These are phyloP conservation scores for Penicillium decumbens DNA, from an alignment of 2,329 filamentous ascomycete genomes.

Conservation along the genomic window DNA sequence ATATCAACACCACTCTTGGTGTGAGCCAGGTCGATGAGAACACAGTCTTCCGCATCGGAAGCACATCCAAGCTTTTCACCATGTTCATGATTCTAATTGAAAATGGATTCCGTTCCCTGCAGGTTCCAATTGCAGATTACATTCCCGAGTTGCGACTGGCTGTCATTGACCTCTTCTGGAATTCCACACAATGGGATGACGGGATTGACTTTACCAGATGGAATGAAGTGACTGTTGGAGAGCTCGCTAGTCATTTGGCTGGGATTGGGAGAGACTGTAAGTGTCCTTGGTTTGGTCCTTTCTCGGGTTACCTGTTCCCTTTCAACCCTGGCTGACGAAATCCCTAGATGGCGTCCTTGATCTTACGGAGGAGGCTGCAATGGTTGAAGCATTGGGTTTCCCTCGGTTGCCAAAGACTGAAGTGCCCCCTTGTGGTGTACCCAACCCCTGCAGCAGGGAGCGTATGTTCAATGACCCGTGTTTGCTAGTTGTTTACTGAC, in stretches of 20 bases:
- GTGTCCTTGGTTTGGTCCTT: constrained; percentile 5
- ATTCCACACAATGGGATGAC: constrained; percentile 6
- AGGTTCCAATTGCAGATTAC: constrained; percentile 23
- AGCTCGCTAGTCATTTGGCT: constrained; percentile 36
- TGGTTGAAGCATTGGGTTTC: constrained; percentile 10
- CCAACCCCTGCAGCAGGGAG: constrained; percentile 5
- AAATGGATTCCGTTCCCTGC: constrained; percentile 16
- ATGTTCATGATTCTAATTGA: constrained; percentile 35
- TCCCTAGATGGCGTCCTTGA: constrained; percentile 12
- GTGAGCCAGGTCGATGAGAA: constrained; percentile 34
- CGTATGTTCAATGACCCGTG: constrained; percentile 1
- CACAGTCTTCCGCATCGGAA: constrained; percentile 44
- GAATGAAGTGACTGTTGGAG: constrained; percentile 37
- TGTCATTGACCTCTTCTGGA: not conserved
- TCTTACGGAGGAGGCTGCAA: constrained; percentile 5
- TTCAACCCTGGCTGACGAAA: not conserved
- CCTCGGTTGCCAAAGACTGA: constrained; percentile 7
- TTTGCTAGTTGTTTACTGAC: too few species aligned
- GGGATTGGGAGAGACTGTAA: constrained; percentile 38
- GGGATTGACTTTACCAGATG: constrained; percentile 26
- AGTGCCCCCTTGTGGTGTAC: constrained; percentile 11
- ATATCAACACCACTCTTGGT: constrained; percentile 6
- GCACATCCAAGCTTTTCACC: constrained; percentile 44
- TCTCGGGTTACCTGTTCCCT: not conserved
- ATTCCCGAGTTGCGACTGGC: constrained; percentile 22